phyloP scores from a whole-genome alignment of 331 rosid genomes.

The Rhamnella rubrinervis region DNA sequence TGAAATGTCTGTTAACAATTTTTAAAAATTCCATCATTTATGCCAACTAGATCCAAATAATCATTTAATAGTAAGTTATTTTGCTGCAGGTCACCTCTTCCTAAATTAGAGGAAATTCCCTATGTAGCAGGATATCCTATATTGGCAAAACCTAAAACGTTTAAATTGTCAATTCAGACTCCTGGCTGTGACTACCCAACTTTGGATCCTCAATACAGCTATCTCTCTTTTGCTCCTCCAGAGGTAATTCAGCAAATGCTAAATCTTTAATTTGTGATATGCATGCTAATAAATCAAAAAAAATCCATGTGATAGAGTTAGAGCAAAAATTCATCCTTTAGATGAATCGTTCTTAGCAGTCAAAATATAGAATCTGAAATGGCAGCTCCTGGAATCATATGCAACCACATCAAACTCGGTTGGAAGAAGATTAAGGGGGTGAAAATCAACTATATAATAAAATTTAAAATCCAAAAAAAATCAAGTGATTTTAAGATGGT shows the following conservation, averaged over 20 bases:
- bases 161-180: constrained; percentile 53
- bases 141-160: constrained; percentile 53
- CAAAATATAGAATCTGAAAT: background rate
- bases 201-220: constrained; percentile 47
- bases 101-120: constrained; percentile 41
- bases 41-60: background rate
- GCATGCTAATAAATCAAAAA: constrained; percentile 4
- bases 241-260: constrained; percentile 53
- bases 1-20: no score
- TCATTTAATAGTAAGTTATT: background rate
- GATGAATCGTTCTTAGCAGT: background rate
- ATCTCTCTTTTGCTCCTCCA: constrained; percentile 90
- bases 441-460: background rate
- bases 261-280: background rate
- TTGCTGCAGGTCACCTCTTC: constrained; percentile 72
- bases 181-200: constrained; percentile 57
- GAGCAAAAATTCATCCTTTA: no score
- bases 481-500: no score
- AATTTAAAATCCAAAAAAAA: no score
- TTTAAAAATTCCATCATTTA: background rate
- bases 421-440: background rate
- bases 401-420: background rate
- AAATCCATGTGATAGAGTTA: no score
- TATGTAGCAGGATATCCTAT: constrained; percentile 73
- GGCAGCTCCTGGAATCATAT: background rate